A percentile compares a stretch with the other conserved stretches of the same genome.
Evolutionary conservation across 371 early-diverging fungal species (phyloP).

Genomic region (Catenaria anguillulae): DNA sequence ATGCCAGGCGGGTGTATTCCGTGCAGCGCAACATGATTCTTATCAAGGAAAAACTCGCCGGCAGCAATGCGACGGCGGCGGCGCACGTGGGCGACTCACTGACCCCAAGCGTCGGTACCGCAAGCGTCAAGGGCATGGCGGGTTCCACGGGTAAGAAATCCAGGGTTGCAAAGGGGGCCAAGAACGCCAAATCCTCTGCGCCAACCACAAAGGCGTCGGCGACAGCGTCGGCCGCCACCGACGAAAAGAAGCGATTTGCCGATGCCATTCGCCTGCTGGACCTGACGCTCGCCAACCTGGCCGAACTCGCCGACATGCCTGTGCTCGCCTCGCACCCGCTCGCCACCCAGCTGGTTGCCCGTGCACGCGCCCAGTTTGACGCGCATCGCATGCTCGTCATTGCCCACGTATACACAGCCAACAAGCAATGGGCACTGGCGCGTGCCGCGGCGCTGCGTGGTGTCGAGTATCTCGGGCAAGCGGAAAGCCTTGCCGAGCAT

Average conservation of each 20-base stretch:
- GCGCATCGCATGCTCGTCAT: not conserved
- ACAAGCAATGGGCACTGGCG: not conserved
- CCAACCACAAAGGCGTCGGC: not conserved
- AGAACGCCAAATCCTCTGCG: not conserved
- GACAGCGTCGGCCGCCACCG: not conserved
- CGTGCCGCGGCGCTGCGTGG: not conserved
- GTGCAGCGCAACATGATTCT: slow-evolving; percentile 12
- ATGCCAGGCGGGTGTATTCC: slow-evolving; percentile 9
- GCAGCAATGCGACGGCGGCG: not conserved
- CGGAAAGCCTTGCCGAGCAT: too few species aligned
- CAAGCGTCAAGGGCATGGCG: too few species aligned
- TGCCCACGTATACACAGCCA: not conserved
- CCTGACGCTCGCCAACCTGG: not conserved
- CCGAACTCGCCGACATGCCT: not conserved
- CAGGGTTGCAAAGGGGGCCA: too few species aligned
- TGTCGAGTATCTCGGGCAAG: not conserved
- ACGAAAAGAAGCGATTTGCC: not conserved
- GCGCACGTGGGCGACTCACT: too few species aligned
- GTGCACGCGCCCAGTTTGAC: not conserved
- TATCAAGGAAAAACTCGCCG: not conserved
- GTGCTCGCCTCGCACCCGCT: not conserved
- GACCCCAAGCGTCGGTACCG: too few species aligned
- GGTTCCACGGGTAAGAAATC: too few species aligned
- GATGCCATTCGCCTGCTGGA: not conserved
- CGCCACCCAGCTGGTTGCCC: not conserved